These are phyloP conservation scores for Obelidium mucronatum DNA, from an alignment of 192 early-diverging fungal species.

Conservation along the genomic window DNA sequence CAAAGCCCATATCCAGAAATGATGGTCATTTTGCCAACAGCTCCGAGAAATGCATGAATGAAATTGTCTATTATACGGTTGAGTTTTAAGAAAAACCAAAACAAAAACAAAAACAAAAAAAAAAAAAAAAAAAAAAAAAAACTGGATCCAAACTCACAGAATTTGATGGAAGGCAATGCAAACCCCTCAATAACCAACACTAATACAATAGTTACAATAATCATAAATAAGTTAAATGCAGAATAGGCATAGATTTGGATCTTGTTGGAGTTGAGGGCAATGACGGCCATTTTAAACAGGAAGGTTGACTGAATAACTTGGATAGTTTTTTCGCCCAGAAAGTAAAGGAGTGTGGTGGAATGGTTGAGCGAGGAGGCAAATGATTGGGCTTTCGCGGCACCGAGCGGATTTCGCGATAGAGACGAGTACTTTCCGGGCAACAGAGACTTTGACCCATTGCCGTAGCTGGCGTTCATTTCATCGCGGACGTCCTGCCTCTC, in stretches of 20 bases:
- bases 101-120: too few relatives aligned
- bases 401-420: too few relatives aligned
- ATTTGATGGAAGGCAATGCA: conserved; percentile 11
- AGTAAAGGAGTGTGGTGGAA: not conserved
- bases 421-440: too few relatives aligned
- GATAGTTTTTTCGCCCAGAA: not conserved
- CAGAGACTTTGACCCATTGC: too few relatives aligned
- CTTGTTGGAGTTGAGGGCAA: not conserved
- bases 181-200: not conserved
- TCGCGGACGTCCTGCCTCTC: too few relatives aligned
- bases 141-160: too few relatives aligned
- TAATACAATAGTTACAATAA: not conserved
- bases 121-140: too few relatives aligned
- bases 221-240: not conserved
- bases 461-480: too few relatives aligned
- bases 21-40: conserved; percentile 24
- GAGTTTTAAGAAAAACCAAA: too few relatives aligned
- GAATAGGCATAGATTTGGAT: conserved; percentile 20
- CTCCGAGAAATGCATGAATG: conserved; percentile 22
- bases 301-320: not conserved
- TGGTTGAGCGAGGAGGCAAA: not conserved
- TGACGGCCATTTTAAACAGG: not conserved
- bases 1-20: conserved; percentile 1
- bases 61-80: too few relatives aligned
- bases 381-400: too few relatives aligned